A percentile compares a stretch with the other conserved stretches of the same genome.
These are phyloP conservation scores for Phytophthora foliorum DNA, from an alignment of 352 stramenopile species.

Conservation along the genomic window DNA sequence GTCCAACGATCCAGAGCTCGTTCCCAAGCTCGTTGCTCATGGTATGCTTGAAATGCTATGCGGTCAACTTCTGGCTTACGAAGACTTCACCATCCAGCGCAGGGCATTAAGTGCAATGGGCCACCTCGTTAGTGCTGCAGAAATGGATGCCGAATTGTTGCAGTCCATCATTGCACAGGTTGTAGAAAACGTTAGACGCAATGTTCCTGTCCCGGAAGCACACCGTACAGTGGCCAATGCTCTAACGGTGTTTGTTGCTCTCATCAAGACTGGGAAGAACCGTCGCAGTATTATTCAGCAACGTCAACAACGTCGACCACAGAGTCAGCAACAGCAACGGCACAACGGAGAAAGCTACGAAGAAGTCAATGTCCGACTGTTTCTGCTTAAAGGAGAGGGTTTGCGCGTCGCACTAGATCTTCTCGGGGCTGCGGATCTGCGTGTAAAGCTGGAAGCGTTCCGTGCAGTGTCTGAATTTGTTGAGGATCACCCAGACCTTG, in stretches of 20 bases:
- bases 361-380: slow-evolving; percentile 22
- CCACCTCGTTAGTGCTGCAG: slow-evolving; percentile 33
- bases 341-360: background rate
- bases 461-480: slow-evolving; percentile 54
- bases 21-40: slow-evolving; percentile 67
- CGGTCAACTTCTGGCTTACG: slow-evolving; percentile 45
- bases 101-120: slow-evolving; percentile 57
- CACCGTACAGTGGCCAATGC: slow-evolving; percentile 52
- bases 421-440: slow-evolving; percentile 44
- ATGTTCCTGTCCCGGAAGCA: slow-evolving; percentile 41
- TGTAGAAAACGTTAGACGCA: slow-evolving; percentile 49
- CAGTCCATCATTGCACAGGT: slow-evolving; percentile 29
- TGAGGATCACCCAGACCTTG: slow-evolving; percentile 44
- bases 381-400: slow-evolving; percentile 51
- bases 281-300: slow-evolving; percentile 36
- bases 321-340: slow-evolving; percentile 33
- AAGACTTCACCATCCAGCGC: slow-evolving; percentile 47
- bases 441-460: slow-evolving; percentile 63
- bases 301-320: slow-evolving; percentile 16
- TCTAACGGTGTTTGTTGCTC: slow-evolving; percentile 57
- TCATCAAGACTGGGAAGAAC: slow-evolving; percentile 43
- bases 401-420: slow-evolving; percentile 56
- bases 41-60: slow-evolving; percentile 58
- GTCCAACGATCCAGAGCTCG: slow-evolving; percentile 71
- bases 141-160: slow-evolving; percentile 21